These are phyloP conservation scores for Poa annua DNA, from an alignment of 176 grass and related monocot genomes.

Conservation along the genomic window DNA sequence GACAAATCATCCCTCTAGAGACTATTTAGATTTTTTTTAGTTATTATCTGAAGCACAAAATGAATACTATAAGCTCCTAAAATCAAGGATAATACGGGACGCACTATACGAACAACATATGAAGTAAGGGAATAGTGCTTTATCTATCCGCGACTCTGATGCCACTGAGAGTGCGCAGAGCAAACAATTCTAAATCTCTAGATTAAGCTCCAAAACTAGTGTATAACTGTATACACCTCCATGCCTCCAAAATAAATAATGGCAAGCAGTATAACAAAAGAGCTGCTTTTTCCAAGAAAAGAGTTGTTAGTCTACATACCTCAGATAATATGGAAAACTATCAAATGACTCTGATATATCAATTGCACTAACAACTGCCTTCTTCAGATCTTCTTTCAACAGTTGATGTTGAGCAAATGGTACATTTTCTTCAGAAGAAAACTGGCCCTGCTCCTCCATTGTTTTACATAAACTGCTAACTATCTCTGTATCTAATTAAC, in stretches of 20 bases:
- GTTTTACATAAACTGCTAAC: constrained; percentile 65
- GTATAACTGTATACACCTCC: neutral
- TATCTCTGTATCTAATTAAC: constrained; percentile 67
- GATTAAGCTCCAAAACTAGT: neutral
- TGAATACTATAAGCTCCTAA: neutral
- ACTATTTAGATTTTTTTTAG: neutral
- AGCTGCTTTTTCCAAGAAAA: neutral
- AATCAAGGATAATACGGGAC: neutral
- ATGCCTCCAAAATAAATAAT: neutral
- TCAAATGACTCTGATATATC: constrained; percentile 82
- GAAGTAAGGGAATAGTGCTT: neutral
- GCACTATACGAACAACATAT: neutral
- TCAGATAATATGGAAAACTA: constrained; percentile 89
- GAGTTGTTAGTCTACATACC: constrained; percentile 52
- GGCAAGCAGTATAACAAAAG: neutral
- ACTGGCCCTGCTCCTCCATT: constrained; percentile 61
- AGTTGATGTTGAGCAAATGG: constrained; percentile 52
- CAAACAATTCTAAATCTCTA: neutral
- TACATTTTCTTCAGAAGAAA: constrained; percentile 46
- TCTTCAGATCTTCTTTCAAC: constrained; percentile 85
- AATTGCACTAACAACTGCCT: constrained; percentile 60
- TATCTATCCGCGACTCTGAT: neutral
- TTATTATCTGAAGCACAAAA: constrained; percentile 4
- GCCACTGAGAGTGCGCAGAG: neutral
- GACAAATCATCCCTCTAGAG: neutral